Evolutionary conservation across 2,329 filamentous ascomycete species (phyloP), one percentile per base, ranked within the genome.

Genomic region (Alternaria infectoria): DNA sequence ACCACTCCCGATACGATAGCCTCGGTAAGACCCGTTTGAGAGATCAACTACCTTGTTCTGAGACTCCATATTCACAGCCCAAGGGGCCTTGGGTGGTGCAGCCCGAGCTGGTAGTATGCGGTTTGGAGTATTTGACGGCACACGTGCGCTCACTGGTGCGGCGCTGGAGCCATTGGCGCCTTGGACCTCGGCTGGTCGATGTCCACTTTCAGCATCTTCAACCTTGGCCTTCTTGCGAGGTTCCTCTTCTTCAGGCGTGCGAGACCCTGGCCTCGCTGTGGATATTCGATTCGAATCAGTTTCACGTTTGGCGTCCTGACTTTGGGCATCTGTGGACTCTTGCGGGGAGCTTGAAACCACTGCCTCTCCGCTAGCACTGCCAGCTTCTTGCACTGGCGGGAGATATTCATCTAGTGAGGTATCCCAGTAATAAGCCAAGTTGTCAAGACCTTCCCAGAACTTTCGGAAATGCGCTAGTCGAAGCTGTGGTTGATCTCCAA

Each of bases 371-470:
- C 23, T 49, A n/a, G 46, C 44, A 50, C 44, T 21, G 21, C 54
- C 65, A 36, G 65, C 58, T 28, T 69, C 61, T 54, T 66, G 55
- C 17, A 67, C 67, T 6, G 77, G 72, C 17, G 77, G 74, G 45
- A 83, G 83, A 73, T 88, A 88, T 28, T 88, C 77, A 68, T 90
- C 88, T 51, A 85, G 72, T 62, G 84, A 87, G 43, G 81, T 82
- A 71, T 90, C 88, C 88, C 88, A 90, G 71, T 88, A 90, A 66
- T 87, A 86, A 15, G 86, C 81, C 83, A 90, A 83, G 36, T 83
- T 84, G 67, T 89, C 86, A 56, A 90, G 79, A 3, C 83, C 84
- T 55, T 84, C 82, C 84, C 86, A 90, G 75, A 90, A 90, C 59
- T 86, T 88, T 56, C 88, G 82, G 62, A 86, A 83, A 67, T 88